phyloP scores from a whole-genome alignment of 805 yeast species.

The Hanseniaspora jakobsenii region DNA sequence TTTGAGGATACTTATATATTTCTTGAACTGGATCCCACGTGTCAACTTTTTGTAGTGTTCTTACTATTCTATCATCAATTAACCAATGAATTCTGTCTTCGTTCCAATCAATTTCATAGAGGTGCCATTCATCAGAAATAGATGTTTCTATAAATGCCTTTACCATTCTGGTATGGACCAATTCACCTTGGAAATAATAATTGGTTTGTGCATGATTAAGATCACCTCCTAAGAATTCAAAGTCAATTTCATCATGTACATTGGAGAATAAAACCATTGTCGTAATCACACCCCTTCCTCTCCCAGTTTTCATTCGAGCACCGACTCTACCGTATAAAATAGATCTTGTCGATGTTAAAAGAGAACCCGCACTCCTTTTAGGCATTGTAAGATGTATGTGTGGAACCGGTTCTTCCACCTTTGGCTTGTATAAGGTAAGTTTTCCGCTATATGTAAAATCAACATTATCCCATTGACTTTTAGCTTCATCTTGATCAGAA shows the following conservation, averaged over 20 bases:
- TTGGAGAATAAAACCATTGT: slow-evolving; percentile 74
- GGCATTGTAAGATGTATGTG: slow-evolving; percentile 63
- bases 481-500: slow-evolving; percentile 38
- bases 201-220: slow-evolving; percentile 59
- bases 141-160: slow-evolving; percentile 27
- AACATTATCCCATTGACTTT: slow-evolving; percentile 47
- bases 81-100: slow-evolving; percentile 61
- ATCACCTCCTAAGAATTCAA: slow-evolving; percentile 71
- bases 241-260: slow-evolving; percentile 85
- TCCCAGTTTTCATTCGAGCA: slow-evolving; percentile 59
- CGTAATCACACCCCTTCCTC: slow-evolving; percentile 67
- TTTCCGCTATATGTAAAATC: slow-evolving; percentile 50
- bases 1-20: slow-evolving; percentile 51
- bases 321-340: slow-evolving; percentile 75
- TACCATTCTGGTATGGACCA: slow-evolving; percentile 49
- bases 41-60: slow-evolving; percentile 50
- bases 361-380: slow-evolving; percentile 57
- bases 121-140: slow-evolving; percentile 59
- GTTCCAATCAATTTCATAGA: slow-evolving; percentile 70
- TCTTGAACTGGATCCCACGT: slow-evolving; percentile 52
- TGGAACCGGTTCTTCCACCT: slow-evolving; percentile 23
- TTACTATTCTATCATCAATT: slow-evolving; percentile 51
- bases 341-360: slow-evolving; percentile 62
- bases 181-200: slow-evolving; percentile 63
- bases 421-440: slow-evolving; percentile 38